Evolutionary conservation across 192 early-diverging fungal species (phyloP).

Genomic region (Coemansia sp.): DNA sequence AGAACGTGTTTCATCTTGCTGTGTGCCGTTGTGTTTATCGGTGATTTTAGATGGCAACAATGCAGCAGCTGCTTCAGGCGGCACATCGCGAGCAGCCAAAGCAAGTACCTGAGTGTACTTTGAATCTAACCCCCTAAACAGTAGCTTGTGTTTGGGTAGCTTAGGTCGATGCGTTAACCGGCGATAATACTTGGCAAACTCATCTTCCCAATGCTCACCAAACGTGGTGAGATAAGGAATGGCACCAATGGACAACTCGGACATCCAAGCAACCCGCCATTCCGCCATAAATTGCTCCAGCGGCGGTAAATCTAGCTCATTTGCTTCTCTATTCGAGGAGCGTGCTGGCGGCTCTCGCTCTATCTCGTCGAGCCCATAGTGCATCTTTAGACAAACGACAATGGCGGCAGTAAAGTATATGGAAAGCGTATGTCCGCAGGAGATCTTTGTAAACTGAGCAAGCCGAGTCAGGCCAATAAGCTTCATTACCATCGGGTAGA

Average conservation of each 20-base stretch:
- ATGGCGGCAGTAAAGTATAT: conserved; percentile 16
- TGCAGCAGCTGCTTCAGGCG: no score
- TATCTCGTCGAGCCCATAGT: conserved; percentile 50
- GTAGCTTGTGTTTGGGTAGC: conserved; percentile 1
- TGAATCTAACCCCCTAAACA: conserved; percentile 13
- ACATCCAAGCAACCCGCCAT: conserved; percentile 38
- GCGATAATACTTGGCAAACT: conserved; percentile 28
- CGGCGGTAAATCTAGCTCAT: conserved; percentile 22
- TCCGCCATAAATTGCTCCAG: conserved; percentile 26
- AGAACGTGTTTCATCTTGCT: background rate
- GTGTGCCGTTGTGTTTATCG: no score
- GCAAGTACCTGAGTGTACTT: conserved; percentile 20
- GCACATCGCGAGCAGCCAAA: no score
- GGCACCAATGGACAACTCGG: conserved; percentile 26
- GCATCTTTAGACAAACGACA: conserved; percentile 40
- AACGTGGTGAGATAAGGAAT: conserved; percentile 25
- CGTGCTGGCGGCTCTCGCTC: conserved; percentile 16
- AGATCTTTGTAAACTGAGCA: no score
- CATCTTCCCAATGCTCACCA: conserved; percentile 20
- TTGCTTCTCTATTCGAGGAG: background rate
- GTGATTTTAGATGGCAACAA: no score
- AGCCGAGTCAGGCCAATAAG: conserved; percentile 11
- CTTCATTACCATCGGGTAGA: conserved; percentile 35
- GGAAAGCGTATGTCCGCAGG: background rate
- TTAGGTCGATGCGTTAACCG: conserved; percentile 13